Base-by-base conservation (phyloP, 2,329 filamentous ascomycete genomes). In the Aspergillus felis region DNA sequence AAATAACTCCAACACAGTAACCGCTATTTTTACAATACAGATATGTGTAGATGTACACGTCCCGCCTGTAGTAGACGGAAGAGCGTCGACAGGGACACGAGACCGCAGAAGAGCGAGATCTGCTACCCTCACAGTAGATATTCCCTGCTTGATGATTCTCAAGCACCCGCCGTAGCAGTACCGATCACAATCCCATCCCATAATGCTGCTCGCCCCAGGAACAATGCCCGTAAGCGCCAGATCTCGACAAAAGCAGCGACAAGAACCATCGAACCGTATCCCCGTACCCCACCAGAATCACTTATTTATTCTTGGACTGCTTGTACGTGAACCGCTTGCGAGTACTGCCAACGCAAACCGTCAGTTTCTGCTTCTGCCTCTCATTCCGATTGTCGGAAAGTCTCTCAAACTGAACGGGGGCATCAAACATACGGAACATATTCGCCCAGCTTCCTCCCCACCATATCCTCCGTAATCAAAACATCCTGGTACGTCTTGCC, bases 361-460 rank as follows among this genome's bases (percentile, higher is more conserved):
- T 28, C 22, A 53, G 42, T 20, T 20, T 35, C 12, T n/a, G 9
- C 20, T 17, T 29, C 28, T 29, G 28, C 4, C 4, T 20, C 9
- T 46, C 49, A 24, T 4, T 28, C 50, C 17, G 17, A 27, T 9
- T 9, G 32, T 17, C 14, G n/a, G 42, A n/a, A 25, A n/a, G 12
- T 27, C 27, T 20, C 20, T 25, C 24, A 50, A 9, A 38, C 24
- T n/a, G 41, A 54, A 29, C 57, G 46, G 46, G 46, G 1, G 42
- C 22, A 51, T 47, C 47, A 51, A 51, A 85, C 91, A 70, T 84
- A 96, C 92, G 85, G 81, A 61, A 91, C 87, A 74, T 96, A 97
- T 78, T 97, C 92, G 67, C 92, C 92, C 65, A 97, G 82, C 78
- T 96, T 97, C 76, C 94, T 89, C 54, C 92, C 92, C 51, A 97